Base-by-base conservation (phyloP, 805 yeast genomes). In the Metschnikowia aberdeeniae region DNA sequence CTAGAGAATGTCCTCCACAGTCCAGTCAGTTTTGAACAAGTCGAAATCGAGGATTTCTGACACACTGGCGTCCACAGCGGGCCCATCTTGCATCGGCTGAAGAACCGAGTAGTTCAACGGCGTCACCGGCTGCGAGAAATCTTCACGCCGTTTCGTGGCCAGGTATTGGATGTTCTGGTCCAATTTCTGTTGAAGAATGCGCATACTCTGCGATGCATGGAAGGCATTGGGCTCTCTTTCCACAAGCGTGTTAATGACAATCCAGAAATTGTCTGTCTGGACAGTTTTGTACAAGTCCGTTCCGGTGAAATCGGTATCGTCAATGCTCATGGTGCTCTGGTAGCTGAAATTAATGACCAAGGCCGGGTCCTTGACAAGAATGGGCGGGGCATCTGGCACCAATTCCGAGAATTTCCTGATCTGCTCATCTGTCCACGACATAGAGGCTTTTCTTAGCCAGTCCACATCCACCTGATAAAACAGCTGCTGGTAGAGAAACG, bases 251-350 rank as follows among this genome's bases (percentile, higher is more conserved):
- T 47, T 51, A 33, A 45, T 36, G 27, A 44, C 37, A 13, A 54
- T 45, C 57, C 57, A 54, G 36, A 52, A 52, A 24, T 52, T 52
- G 39, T 54, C 57, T 3, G 57, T 50, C 28, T 54, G 57, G 3
- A 54, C 33, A 6, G 56, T 50, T 17, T 48, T 52, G 34, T 44
- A 44, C 43, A 54, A 46, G 38, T 54, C 56, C 4, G 24, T 20
- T 2, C 56, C 53, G 9, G 14, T 28, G 12, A 50, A 33, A n/a
- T 43, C 39, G 4, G 36, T 34, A 32, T 54, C 57, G 34, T 43
- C 44, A 8, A 50, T 41, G 14, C 40, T 39, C 11, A 28, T 28
- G 19, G 41, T 30, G 41, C 43, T 44, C 20, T 34, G 40, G 43
- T 54, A 54, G 41, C 53, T 44, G 33, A 33, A 26, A 4, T 33